Conservation (phyloP, 1,284 basidiomycete species). For the Marasmius oreades region DNA sequence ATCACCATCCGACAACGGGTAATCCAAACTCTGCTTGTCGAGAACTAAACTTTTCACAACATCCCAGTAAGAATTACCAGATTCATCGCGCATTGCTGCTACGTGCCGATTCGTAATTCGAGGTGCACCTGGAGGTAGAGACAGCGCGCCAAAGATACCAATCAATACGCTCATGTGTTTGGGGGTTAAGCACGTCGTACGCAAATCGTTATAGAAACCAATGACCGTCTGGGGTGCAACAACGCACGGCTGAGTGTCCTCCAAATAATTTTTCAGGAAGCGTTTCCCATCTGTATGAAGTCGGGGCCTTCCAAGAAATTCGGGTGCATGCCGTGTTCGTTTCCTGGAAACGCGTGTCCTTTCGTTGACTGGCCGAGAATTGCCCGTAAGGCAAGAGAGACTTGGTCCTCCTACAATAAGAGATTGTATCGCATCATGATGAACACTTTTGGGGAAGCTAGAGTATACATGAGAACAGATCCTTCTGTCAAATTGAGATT, state of each 20-base stretch:
- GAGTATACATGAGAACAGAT: slow-evolving; percentile 8
- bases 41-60: slow-evolving; percentile 28
- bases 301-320: no score
- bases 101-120: slow-evolving; percentile 13
- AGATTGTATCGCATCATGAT: not conserved
- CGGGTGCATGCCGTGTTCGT: no score
- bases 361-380: no score
- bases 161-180: slow-evolving; percentile 28
- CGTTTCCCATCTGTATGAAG: no score
- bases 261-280: no score
- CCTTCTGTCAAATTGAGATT: not conserved
- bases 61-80: slow-evolving; percentile 25
- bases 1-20: slow-evolving; percentile 25
- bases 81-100: not conserved
- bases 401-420: not conserved
- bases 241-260: no score
- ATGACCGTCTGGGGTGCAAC: not conserved
- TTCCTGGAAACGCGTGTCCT: no score
- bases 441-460: not conserved
- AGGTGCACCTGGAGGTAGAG: slow-evolving; percentile 20
- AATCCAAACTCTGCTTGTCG: slow-evolving; percentile 25
- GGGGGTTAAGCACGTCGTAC: slow-evolving; percentile 15
- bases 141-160: slow-evolving; percentile 30
- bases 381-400: not conserved
- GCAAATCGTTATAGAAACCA: not conserved